Base-by-base conservation (phyloP, 306 rosid species). In the Trifolium fragiferum region DNA sequence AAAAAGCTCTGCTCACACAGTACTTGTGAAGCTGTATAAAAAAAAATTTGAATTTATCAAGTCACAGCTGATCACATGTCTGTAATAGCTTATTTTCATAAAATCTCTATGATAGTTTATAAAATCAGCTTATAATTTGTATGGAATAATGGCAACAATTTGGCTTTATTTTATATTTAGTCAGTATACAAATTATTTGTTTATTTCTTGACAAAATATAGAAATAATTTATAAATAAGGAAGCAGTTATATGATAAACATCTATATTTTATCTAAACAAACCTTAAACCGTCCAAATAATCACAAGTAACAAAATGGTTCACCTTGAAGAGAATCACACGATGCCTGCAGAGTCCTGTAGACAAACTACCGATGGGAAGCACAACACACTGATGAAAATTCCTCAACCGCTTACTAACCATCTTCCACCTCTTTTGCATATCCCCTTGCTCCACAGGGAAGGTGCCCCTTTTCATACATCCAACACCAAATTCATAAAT, bases 261-360 rank as follows among this genome's bases (percentile, higher is more conserved):
- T 21, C 21, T 55, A 21, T 55, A 14, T 32, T 21, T 57, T 57
- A 23, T 57, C 16, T 32, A 23, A 57, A 57, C n/a, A 57, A 2
- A 57, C n/a, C 15, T 21, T 12, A 23, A 57, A 57, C 11, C 53
- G 50, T 61, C 61, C 15, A 61, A 15, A 16, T 27, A 43, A 58
- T 19, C 18, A 43, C 25, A 13, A 21, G n/a, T 37, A 32, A 75
- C 12, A 21, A 54, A 60, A 33, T 71, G 55, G 49, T 76, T 82
- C 75, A 94, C 99, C 97, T 95, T 95, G 86, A 95, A 95, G 71
- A 95, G 97, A 81, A 95, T 81, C 19, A 98, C 99, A 5, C 98
- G 96, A 67, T 95, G 99, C 84, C 99, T 84, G 74, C 99, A 95
- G 53, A 92, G 89, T 59, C 99, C 99, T 38, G 82, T 73, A 21